Conservation (phyloP, 345 rosid species). For the Citrus maxima region DNA sequence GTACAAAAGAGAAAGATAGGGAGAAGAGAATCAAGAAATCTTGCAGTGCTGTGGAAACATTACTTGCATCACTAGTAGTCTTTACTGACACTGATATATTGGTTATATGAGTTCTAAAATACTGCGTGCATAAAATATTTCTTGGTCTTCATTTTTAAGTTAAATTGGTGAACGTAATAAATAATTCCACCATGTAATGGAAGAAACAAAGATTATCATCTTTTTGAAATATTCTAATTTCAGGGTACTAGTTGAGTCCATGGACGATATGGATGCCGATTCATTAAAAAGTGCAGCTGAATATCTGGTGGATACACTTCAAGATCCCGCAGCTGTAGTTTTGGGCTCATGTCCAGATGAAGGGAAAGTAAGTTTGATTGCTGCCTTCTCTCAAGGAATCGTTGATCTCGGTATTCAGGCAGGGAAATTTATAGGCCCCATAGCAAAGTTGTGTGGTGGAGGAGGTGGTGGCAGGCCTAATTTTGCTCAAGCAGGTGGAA, state of each 20-base stretch:
- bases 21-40: neutral
- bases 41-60: neutral
- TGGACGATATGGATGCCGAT: slow-evolving; percentile 84
- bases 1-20: neutral
- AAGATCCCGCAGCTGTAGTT: slow-evolving; percentile 78
- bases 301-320: slow-evolving; percentile 53
- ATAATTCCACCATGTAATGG: neutral
- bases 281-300: slow-evolving; percentile 86
- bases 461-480: slow-evolving; percentile 96
- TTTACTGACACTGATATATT: neutral
- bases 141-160: neutral
- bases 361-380: slow-evolving; percentile 90
- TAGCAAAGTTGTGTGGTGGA: slow-evolving; percentile 86
- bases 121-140: neutral
- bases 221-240: neutral
- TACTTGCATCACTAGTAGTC: neutral
- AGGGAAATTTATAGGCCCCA: slow-evolving; percentile 79
- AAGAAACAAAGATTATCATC: neutral
- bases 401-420: slow-evolving; percentile 80
- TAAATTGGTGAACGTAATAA: neutral
- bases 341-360: slow-evolving; percentile 83
- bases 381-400: slow-evolving; percentile 75
- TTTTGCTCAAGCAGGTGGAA: slow-evolving; percentile 96
- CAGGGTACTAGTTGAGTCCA: slow-evolving; percentile 80
- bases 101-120: neutral